Conservation (phyloP, 805 yeast species). For the Kregervanrija fluxuum region DNA sequence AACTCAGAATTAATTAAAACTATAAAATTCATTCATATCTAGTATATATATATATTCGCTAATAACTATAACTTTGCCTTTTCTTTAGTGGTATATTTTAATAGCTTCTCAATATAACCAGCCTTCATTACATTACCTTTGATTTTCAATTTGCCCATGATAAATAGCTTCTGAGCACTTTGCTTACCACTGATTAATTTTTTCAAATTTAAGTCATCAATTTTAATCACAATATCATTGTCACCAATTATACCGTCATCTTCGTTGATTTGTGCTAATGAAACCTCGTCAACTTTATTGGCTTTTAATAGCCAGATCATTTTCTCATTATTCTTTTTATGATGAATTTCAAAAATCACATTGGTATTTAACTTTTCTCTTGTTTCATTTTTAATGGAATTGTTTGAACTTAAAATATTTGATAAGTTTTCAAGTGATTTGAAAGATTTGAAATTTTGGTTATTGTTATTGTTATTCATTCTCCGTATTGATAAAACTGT, state of each 20-base stretch:
- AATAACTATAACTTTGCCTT: conserved; percentile 35
- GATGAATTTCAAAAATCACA: conserved; percentile 60
- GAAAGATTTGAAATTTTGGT: conserved; percentile 7
- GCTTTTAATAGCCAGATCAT: conserved; percentile 60
- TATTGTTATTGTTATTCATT: not conserved
- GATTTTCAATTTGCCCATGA: conserved; percentile 78
- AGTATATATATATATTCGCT: not conserved
- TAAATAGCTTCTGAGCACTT: conserved; percentile 76
- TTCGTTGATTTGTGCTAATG: conserved; percentile 15
- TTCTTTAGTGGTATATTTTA: conserved; percentile 43
- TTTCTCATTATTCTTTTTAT: conserved; percentile 49
- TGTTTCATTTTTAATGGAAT: conserved; percentile 9
- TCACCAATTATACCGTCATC: conserved; percentile 28
- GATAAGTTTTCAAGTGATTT: conserved; percentile 8
- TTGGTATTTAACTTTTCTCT: conserved; percentile 46
- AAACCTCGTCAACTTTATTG: conserved; percentile 43
- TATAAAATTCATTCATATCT: too few relatives aligned
- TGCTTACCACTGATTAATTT: conserved; percentile 72
- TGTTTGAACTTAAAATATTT: conserved; percentile 3
- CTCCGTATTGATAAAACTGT: too few relatives aligned
- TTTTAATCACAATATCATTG: conserved; percentile 58
- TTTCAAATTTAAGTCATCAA: conserved; percentile 63
- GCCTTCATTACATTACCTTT: conserved; percentile 92
- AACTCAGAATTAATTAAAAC: too few relatives aligned
- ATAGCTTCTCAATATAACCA: conserved; percentile 60